Conservation (phyloP, 345 rosid genomes). For the Mallotus nudiflorus region DNA sequence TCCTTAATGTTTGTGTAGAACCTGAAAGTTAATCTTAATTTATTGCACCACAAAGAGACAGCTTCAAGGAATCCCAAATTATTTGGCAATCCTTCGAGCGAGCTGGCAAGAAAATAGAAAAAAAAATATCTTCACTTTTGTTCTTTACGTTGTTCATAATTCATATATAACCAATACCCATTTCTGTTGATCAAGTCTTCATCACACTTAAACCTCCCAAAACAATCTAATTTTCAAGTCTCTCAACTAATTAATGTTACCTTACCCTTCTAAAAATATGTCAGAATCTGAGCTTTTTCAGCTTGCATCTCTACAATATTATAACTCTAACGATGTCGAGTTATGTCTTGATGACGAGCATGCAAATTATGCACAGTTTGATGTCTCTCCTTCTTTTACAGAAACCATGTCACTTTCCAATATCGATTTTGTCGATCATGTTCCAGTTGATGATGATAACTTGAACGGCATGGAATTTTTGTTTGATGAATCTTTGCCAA, state of each 20-base stretch:
- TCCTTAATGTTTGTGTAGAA: too few species aligned
- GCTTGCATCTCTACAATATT: background rate
- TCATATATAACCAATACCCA: background rate
- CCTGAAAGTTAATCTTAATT: background rate
- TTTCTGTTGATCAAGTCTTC: background rate
- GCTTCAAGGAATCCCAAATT: background rate
- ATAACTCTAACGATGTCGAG: background rate
- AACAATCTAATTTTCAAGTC: background rate
- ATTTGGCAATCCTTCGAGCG: background rate
- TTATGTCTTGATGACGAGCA: constrained; percentile 3
- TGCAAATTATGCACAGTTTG: background rate
- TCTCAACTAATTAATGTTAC: background rate
- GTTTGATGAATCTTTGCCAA: background rate
- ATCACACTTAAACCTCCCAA: background rate
- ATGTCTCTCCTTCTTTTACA: too few species aligned
- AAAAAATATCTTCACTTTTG: constrained; percentile 5
- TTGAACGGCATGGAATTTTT: background rate
- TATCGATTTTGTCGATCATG: background rate
- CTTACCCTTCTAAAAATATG: background rate
- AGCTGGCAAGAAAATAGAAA: too few species aligned
- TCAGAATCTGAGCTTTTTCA: background rate
- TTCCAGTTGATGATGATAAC: too few species aligned
- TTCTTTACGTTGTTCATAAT: background rate
- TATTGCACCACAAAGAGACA: background rate
- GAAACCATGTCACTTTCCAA: background rate